Conservation (phyloP, 73 alveolate species). For the Symbiodinium natans region DNA sequence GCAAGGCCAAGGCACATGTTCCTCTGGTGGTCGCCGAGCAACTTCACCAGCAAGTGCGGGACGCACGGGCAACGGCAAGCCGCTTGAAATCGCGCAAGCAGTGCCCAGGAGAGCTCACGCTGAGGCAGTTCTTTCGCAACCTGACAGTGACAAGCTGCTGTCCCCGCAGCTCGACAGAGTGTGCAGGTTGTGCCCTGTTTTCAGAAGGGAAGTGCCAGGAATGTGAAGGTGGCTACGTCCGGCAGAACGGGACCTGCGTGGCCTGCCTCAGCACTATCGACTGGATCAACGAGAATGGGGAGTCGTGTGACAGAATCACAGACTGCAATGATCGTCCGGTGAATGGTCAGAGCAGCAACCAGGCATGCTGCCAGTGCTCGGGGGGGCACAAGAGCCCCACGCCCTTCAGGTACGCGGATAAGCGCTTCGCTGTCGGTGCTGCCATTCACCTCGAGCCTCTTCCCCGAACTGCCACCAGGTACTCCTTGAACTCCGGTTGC, state of each 20-base stretch:
- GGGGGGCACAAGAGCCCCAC: constrained; percentile 51
- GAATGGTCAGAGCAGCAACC: constrained; percentile 73
- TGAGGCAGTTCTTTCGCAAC: constrained; percentile 5
- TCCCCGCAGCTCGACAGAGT: constrained; percentile 24
- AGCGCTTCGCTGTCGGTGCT: constrained; percentile 60
- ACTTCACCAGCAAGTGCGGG: background rate
- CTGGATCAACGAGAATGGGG: constrained; percentile 60
- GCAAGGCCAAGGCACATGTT: background rate
- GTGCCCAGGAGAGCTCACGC: background rate
- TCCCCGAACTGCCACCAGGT: constrained; percentile 77
- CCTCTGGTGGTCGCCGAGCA: background rate
- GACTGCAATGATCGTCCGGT: constrained; percentile 87
- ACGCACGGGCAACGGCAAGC: no score
- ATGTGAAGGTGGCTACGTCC: background rate
- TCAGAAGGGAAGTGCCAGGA: constrained; percentile 22
- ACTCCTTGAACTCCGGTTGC: constrained; percentile 38
- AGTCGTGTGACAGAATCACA: constrained; percentile 32
- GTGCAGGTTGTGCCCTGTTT: constrained; percentile 52
- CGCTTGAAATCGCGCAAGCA: no score
- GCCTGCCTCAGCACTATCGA: constrained; percentile 67
- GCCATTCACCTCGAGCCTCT: constrained; percentile 7
- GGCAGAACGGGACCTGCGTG: background rate
- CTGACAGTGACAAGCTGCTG: background rate
- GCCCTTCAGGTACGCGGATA: constrained; percentile 50
- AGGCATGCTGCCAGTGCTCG: constrained; percentile 51